These are phyloP conservation scores for Desmodesmus armatus DNA, from an alignment of 139 green algal genomes.

Conservation along the genomic window DNA sequence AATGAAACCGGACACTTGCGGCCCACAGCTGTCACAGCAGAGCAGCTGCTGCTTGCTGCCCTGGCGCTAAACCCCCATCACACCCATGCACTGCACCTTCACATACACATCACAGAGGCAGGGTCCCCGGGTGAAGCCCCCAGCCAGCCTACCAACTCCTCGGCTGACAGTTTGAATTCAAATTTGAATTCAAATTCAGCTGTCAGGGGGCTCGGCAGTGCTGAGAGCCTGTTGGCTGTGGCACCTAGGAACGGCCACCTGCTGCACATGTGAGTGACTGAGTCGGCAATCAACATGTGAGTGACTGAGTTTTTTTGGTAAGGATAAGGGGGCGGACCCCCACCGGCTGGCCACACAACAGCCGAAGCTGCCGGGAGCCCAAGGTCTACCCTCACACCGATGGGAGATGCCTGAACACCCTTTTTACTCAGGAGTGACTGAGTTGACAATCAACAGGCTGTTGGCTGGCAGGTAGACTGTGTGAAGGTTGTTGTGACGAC, in stretches of 20 bases:
- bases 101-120: slow-evolving; percentile 70
- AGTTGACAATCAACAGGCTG: too few relatives aligned
- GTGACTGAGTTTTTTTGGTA: background rate
- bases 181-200: slow-evolving; percentile 50
- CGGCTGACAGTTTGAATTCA: too few relatives aligned
- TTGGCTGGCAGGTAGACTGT: too few relatives aligned
- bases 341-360: too few relatives aligned
- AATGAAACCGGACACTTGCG: slow-evolving; percentile 13
- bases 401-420: too few relatives aligned
- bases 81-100: slow-evolving; percentile 63
- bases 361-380: too few relatives aligned
- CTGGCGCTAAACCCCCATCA: slow-evolving; percentile 48
- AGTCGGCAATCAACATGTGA: slow-evolving; percentile 54
- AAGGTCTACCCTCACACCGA: too few relatives aligned
- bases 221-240: slow-evolving; percentile 38
- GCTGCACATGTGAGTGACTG: too few relatives aligned
- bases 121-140: background rate
- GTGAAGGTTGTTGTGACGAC: too few relatives aligned
- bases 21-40: slow-evolving; percentile 43
- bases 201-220: slow-evolving; percentile 23
- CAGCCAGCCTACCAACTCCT: too few relatives aligned
- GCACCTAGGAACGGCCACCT: slow-evolving; percentile 53
- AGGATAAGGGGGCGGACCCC: too few relatives aligned
- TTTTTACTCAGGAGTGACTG: too few relatives aligned
- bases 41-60: slow-evolving; percentile 52